Conservation (phyloP, 1,139 yeast genomes). For the Kluyveromyces marxianus region DNA sequence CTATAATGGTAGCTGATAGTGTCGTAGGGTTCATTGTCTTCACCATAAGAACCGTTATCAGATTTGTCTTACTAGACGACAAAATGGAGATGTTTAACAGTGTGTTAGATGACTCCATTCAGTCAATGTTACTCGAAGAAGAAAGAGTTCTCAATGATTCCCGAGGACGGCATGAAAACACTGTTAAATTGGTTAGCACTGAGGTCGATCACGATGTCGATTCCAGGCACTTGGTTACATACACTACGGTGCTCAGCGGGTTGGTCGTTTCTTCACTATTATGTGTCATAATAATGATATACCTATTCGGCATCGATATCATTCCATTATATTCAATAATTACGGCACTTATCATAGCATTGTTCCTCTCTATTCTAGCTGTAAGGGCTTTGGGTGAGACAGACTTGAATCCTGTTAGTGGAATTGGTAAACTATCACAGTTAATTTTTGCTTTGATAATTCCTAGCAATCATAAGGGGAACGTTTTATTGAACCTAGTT, state of each 20-base stretch:
- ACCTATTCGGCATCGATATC: conserved; percentile 55
- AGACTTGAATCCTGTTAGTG: conserved; percentile 93
- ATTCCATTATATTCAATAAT: conserved; percentile 67
- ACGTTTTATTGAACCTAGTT: conserved; percentile 73
- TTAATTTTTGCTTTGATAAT: conserved; percentile 73
- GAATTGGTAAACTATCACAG: conserved; percentile 91
- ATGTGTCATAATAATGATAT: conserved; percentile 56
- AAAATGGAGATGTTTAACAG: conserved; percentile 19
- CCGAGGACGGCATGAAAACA: conserved; percentile 3
- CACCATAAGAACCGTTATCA: conserved; percentile 39
- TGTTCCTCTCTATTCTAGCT: conserved; percentile 74
- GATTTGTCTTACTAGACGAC: conserved; percentile 22
- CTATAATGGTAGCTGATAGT: conserved; percentile 92
- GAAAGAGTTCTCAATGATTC: conserved; percentile 22
- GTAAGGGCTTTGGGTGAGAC: conserved; percentile 95
- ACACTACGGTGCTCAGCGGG: conserved; percentile 49
- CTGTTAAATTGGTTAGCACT: conserved; percentile 25
- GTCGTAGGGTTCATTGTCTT: conserved; percentile 71
- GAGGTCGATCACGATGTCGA: conserved; percentile 36
- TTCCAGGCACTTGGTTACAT: conserved; percentile 44
- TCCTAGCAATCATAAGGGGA: conserved; percentile 72
- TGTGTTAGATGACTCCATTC: conserved; percentile 26
- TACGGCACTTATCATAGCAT: conserved; percentile 64
- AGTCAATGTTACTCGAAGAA: conserved; percentile 30
- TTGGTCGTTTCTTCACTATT: conserved; percentile 54